Conservation (phyloP, 2,329 filamentous ascomycete species). For the Colletotrichum incanum region DNA sequence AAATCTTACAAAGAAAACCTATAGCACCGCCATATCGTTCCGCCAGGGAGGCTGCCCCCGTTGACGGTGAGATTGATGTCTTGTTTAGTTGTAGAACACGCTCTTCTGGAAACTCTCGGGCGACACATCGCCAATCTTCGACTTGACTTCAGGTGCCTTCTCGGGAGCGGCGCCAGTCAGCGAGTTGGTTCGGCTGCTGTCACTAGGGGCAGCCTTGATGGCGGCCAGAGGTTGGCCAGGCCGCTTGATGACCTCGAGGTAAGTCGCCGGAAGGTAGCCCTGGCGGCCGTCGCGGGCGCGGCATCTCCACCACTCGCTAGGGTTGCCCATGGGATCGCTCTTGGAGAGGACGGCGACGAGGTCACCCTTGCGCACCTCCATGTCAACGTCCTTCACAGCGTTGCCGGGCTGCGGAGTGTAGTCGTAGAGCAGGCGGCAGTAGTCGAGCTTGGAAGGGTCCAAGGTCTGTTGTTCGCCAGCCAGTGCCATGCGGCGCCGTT, state of each 20-base stretch:
- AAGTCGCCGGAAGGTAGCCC: slow-evolving; percentile 92
- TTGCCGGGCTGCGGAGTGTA: slow-evolving; percentile 84
- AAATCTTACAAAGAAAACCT: slow-evolving; percentile 39
- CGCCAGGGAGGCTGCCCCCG: slow-evolving; percentile 4
- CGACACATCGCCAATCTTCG: slow-evolving; percentile 68
- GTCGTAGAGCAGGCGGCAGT: slow-evolving; percentile 95
- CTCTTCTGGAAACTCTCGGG: slow-evolving; percentile 72
- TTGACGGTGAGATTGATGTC: background rate
- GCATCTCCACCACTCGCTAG: slow-evolving; percentile 98
- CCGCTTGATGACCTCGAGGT: slow-evolving; percentile 81
- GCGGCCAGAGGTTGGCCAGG: slow-evolving; percentile 67
- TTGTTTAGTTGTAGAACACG: slow-evolving; percentile 68
- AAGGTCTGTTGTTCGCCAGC: slow-evolving; percentile 69
- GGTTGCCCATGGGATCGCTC: slow-evolving; percentile 90
- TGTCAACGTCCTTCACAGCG: slow-evolving; percentile 80
- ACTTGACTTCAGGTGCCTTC: slow-evolving; percentile 51
- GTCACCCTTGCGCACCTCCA: slow-evolving; percentile 94
- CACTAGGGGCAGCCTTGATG: slow-evolving; percentile 65
- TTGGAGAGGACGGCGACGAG: slow-evolving; percentile 95
- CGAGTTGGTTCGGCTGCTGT: slow-evolving; percentile 65
- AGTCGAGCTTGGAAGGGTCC: slow-evolving; percentile 93
- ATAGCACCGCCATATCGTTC: slow-evolving; percentile 5
- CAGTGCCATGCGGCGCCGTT: slow-evolving; percentile 69
- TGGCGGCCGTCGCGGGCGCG: slow-evolving; percentile 90
- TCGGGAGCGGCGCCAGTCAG: slow-evolving; percentile 61